A percentile compares a stretch with the other conserved stretches of the same genome.
Conservation (phyloP, 1,284 basidiomycete genomes). For the Grifola frondosa region DNA sequence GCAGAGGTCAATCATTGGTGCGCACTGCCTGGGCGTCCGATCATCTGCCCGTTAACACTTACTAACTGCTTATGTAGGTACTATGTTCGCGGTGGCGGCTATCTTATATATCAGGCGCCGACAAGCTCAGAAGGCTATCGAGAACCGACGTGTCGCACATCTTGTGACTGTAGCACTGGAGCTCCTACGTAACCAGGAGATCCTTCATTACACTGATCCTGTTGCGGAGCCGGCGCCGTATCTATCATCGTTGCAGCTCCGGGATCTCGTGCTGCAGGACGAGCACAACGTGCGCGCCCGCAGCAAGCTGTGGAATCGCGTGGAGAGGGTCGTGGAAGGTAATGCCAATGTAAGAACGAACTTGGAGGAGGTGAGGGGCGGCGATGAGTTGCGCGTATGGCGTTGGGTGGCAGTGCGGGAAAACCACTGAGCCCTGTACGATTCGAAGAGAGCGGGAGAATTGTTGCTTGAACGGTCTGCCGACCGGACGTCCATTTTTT, state of each 20-base stretch:
- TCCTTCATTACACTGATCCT: constrained; percentile 84
- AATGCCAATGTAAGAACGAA: constrained; percentile 94
- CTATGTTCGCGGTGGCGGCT: constrained; percentile 28
- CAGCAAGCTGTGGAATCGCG: constrained; percentile 80
- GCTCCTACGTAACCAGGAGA: constrained; percentile 83
- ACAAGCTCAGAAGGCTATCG: constrained; percentile 54
- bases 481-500: background rate
- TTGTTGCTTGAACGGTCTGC: constrained; percentile 23
- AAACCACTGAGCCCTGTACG: constrained; percentile 22
- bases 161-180: constrained; percentile 82
- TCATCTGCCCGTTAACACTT: constrained; percentile 7
- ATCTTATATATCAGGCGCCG: constrained; percentile 33
- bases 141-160: constrained; percentile 70
- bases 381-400: constrained; percentile 86
- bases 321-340: constrained; percentile 86
- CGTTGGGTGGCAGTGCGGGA: constrained; percentile 71
- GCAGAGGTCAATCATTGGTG: constrained; percentile 69
- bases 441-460: constrained; percentile 23
- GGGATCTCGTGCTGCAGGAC: constrained; percentile 85
- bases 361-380: constrained; percentile 85
- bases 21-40: constrained; percentile 26
- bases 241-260: constrained; percentile 86
- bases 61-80: constrained; percentile 15
- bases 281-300: constrained; percentile 74
- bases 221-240: constrained; percentile 76